A percentile compares a stretch with the other conserved stretches of the same genome.
Conservation (phyloP, 345 rosid species). For the Pugionium cornutum region DNA sequence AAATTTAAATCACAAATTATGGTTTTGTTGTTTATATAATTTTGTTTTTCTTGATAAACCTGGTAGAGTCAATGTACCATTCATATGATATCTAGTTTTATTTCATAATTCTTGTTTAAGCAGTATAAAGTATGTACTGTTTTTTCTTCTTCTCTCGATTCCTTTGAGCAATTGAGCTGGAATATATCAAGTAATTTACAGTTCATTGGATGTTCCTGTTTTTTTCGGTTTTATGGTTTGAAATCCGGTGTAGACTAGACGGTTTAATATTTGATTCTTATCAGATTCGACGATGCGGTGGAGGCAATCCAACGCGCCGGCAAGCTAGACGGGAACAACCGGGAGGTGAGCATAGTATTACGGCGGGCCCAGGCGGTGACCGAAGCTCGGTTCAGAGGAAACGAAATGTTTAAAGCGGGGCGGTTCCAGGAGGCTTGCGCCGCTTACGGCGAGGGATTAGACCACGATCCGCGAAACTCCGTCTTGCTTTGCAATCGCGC, state of each 20-base stretch:
- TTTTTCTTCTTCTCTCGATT: too few relatives aligned
- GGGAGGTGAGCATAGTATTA: conserved; percentile 55
- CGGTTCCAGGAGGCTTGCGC: conserved; percentile 54
- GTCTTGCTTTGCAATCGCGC: conserved; percentile 87
- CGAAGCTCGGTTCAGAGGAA: conserved; percentile 66
- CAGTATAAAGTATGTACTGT: not conserved
- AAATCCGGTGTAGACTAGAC: not conserved
- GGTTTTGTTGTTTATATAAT: not conserved
- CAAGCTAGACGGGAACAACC: conserved; percentile 66
- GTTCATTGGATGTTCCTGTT: too few relatives aligned
- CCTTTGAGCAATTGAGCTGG: too few relatives aligned
- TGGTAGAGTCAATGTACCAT: not conserved
- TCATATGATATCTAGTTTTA: not conserved
- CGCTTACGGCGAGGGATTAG: conserved; percentile 77
- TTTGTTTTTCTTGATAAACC: not conserved
- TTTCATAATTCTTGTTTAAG: too few relatives aligned
- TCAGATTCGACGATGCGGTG: conserved; percentile 71
- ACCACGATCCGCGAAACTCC: conserved; percentile 69
- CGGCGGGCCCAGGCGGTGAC: conserved; percentile 57
- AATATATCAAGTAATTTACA: too few relatives aligned
- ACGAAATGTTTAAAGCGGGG: conserved; percentile 62
- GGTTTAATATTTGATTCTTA: conserved; percentile 8
- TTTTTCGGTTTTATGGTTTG: not conserved
- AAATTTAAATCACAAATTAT: not conserved
- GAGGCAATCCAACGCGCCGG: conserved; percentile 67